Evolutionary conservation across 2,329 filamentous ascomycete species (phyloP).

Genomic region (Colletotrichum lentis): DNA sequence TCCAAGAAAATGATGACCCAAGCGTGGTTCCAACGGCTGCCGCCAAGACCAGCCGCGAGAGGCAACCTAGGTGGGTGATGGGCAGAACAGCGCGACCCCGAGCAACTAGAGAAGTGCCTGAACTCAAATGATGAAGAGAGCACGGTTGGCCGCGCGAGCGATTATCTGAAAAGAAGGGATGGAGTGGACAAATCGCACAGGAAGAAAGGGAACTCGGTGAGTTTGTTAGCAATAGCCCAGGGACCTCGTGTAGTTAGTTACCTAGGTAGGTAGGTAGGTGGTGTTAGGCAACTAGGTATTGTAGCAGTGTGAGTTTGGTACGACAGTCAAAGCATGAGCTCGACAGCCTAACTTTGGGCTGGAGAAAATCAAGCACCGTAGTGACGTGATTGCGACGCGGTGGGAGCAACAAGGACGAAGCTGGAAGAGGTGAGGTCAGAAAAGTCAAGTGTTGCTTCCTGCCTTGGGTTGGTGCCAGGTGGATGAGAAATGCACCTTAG

Average conservation of each 20-base stretch:
- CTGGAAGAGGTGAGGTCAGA: not conserved
- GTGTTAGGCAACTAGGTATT: not conserved
- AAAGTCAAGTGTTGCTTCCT: not conserved
- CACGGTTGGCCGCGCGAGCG: slow-evolving; percentile 25
- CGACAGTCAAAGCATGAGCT: not conserved
- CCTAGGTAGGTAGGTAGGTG: no score
- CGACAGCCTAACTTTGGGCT: slow-evolving; percentile 1
- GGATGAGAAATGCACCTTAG: not conserved
- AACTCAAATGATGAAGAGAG: slow-evolving; percentile 24
- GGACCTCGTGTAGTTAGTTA: not conserved
- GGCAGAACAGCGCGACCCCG: not conserved
- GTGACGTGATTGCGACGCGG: slow-evolving; percentile 5
- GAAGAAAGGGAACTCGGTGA: slow-evolving; percentile 4
- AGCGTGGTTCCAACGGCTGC: slow-evolving; percentile 1
- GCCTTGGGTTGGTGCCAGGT: slow-evolving; percentile 1
- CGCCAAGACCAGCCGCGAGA: slow-evolving; percentile 11
- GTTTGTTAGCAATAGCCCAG: slow-evolving; percentile 5
- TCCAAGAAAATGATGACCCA: not conserved
- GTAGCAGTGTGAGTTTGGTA: not conserved
- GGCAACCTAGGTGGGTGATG: not conserved
- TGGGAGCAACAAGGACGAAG: slow-evolving; percentile 4
- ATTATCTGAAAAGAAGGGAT: slow-evolving; percentile 33
- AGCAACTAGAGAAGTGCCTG: slow-evolving; percentile 25
- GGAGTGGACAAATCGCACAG: slow-evolving; percentile 13
- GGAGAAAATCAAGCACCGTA: not conserved